Conservation (phyloP, 805 yeast genomes). For the Suhomyces sp. region DNA sequence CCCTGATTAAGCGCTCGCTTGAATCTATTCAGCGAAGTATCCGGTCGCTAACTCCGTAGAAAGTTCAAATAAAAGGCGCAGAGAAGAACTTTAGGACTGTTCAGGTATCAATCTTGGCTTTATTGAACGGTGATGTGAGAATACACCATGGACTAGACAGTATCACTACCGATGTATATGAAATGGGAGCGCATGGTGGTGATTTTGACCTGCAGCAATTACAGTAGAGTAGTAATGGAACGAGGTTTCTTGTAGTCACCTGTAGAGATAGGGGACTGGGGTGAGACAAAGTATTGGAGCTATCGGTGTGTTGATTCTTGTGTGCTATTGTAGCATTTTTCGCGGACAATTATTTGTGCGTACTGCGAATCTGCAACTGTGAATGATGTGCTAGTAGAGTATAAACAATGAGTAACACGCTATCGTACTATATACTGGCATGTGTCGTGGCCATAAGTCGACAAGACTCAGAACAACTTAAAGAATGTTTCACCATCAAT, state of each 20-base stretch:
- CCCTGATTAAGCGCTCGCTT: neutral
- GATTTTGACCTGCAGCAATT: too few relatives aligned
- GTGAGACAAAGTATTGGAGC: neutral
- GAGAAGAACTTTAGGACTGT: neutral
- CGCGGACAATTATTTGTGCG: neutral
- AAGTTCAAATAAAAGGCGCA: neutral
- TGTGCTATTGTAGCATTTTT: neutral
- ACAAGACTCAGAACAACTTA: constrained; percentile 18
- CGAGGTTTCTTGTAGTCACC: neutral
- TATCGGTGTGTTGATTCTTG: neutral
- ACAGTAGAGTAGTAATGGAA: neutral
- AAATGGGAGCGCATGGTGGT: too few relatives aligned
- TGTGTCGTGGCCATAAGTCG: constrained; percentile 17
- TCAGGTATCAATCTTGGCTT: neutral
- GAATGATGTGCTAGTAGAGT: neutral
- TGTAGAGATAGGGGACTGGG: neutral
- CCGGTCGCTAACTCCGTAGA: neutral
- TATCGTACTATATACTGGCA: constrained; percentile 19
- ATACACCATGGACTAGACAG: neutral
- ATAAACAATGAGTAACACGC: constrained; percentile 1
- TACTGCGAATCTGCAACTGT: neutral
- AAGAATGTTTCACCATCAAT: constrained; percentile 30
- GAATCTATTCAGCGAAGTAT: neutral
- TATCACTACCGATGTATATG: too few relatives aligned
- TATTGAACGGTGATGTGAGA: neutral